Percentiles rank a stretch among this genome's conserved stretches.
These are phyloP conservation scores for Nepenthes alata DNA, from an alignment of 179 eudicot genomes.

Conservation along the genomic window DNA sequence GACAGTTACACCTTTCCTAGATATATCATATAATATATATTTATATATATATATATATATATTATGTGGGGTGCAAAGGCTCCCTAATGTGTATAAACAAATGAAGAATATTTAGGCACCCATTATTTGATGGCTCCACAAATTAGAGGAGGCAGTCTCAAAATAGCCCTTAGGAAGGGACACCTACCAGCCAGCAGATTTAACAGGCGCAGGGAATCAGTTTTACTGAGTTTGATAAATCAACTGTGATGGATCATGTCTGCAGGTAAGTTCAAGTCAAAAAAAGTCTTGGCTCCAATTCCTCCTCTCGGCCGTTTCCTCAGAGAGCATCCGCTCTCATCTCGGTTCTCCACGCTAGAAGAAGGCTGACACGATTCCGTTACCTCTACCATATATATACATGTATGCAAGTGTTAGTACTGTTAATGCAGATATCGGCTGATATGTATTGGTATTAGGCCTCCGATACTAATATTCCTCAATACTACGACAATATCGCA, in stretches of 20 bases:
- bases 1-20: no score
- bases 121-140: no score
- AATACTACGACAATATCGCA: no score
- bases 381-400: slow-evolving; percentile 15
- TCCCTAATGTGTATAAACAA: no score
- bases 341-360: slow-evolving; percentile 20
- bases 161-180: neutral
- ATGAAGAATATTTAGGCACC: no score
- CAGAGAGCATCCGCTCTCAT: slow-evolving; percentile 20
- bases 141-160: no score
- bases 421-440: no score
- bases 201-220: neutral
- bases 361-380: slow-evolving; percentile 21
- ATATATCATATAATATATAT: no score
- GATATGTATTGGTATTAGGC: no score
- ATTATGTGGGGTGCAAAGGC: no score
- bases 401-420: slow-evolving; percentile 23
- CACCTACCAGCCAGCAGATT: neutral
- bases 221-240: slow-evolving; percentile 1
- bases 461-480: no score
- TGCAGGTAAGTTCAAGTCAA: slow-evolving; percentile 39
- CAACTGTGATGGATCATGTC: slow-evolving; percentile 22
- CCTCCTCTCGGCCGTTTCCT: slow-evolving; percentile 23
- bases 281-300: slow-evolving; percentile 19
- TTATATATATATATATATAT: no score